Evolutionary conservation across 768 basidiomycete species (phyloP).

Genomic region (Mycena floridula): DNA sequence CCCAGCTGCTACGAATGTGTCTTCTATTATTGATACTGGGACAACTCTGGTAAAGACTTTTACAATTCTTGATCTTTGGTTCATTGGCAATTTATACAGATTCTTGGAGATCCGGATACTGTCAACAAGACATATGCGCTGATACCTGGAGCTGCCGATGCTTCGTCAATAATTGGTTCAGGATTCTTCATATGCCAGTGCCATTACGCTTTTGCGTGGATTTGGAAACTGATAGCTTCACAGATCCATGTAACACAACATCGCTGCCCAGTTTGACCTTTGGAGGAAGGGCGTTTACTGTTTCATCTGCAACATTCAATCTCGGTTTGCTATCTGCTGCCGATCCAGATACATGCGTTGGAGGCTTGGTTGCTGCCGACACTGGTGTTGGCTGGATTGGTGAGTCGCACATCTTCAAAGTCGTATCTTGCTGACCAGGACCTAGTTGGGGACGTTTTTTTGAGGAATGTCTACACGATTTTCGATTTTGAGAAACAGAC

Average conservation of each 20-base stretch:
- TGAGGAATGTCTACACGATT: background rate
- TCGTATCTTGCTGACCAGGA: too few species aligned
- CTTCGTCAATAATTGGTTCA: background rate
- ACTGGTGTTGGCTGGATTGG: background rate
- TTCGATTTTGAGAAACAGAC: background rate
- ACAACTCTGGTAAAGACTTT: constrained; percentile 13
- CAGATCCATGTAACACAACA: constrained; percentile 24
- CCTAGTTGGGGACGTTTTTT: background rate
- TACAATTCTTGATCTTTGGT: too few species aligned
- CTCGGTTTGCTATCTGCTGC: background rate
- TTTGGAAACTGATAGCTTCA: background rate
- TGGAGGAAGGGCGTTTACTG: constrained; percentile 6
- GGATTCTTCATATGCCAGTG: background rate
- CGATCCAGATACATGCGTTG: background rate
- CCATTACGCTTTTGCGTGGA: background rate
- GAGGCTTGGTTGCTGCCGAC: background rate
- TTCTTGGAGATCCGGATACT: constrained; percentile 14
- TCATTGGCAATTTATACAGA: too few species aligned
- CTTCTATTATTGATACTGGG: constrained; percentile 23
- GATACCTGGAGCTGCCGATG: background rate
- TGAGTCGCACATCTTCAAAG: background rate
- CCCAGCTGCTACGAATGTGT: constrained; percentile 1
- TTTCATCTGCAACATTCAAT: constrained; percentile 18
- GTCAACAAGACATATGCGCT: background rate
- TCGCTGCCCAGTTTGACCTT: constrained; percentile 26